phyloP scores from a whole-genome alignment of 192 early-diverging fungal genomes.

The Linnemannia zychae region DNA sequence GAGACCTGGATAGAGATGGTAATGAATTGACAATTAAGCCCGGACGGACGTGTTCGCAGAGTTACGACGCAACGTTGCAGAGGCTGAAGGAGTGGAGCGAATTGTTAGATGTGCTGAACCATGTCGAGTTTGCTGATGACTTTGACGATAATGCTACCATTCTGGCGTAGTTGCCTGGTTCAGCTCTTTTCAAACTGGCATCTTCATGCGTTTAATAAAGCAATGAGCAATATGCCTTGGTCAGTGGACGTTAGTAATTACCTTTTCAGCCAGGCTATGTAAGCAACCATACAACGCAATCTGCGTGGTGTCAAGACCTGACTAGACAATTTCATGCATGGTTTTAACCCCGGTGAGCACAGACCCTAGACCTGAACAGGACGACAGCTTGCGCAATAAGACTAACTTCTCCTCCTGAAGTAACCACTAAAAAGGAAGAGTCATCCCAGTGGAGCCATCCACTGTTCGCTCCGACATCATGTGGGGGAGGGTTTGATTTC shows the following conservation, averaged over 20 bases:
- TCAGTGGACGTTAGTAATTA: too few species aligned
- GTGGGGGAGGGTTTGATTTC: neutral
- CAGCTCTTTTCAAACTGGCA: conserved; percentile 25
- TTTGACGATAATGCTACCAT: conserved; percentile 8
- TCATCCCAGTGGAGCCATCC: neutral
- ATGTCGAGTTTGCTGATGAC: conserved; percentile 41
- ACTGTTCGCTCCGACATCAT: neutral
- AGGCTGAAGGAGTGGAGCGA: conserved; percentile 40
- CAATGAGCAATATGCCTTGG: neutral
- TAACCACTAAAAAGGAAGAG: neutral
- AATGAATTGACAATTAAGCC: neutral
- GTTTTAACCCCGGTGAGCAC: neutral
- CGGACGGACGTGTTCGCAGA: conserved; percentile 32
- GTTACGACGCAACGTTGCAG: conserved; percentile 29
- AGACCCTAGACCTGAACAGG: neutral
- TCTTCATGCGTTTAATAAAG: conserved; percentile 45
- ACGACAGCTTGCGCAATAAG: too few species aligned
- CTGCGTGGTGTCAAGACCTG: conserved; percentile 75
- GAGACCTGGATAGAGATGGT: neutral
- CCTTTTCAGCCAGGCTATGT: too few species aligned
- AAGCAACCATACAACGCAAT: neutral
- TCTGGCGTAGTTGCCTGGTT: conserved; percentile 23
- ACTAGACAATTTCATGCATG: neutral
- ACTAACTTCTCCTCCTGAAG: too few species aligned
- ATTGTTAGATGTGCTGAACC: conserved; percentile 44